Evolutionary conservation across 192 early-diverging fungal species (phyloP).

Genomic region (Linnemannia exigua): DNA sequence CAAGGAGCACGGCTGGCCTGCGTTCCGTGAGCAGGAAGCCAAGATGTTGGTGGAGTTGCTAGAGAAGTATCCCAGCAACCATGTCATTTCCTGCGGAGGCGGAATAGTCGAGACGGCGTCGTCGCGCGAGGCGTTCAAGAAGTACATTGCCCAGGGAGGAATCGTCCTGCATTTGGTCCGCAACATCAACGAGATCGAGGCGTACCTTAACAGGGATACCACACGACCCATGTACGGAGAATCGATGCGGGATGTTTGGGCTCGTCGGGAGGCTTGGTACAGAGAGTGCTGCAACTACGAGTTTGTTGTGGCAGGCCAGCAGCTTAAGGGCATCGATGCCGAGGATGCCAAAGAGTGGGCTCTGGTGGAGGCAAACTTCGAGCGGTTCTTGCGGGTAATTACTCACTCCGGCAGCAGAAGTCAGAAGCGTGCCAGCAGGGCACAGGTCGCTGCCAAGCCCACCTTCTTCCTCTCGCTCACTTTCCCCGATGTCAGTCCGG

Average conservation of each 20-base stretch:
- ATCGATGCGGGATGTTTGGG: slow-evolving; percentile 86
- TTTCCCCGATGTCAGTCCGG: slow-evolving; percentile 69
- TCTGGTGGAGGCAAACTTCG: slow-evolving; percentile 83
- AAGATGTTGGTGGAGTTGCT: slow-evolving; percentile 76
- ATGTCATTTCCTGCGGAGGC: slow-evolving; percentile 94
- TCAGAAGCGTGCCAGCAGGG: slow-evolving; percentile 4
- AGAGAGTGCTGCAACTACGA: slow-evolving; percentile 85
- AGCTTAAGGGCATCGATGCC: slow-evolving; percentile 57
- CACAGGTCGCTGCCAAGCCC: slow-evolving; percentile 57
- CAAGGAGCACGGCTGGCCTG: slow-evolving; percentile 83
- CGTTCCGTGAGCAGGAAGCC: slow-evolving; percentile 88
- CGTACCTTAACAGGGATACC: slow-evolving; percentile 84
- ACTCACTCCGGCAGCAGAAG: slow-evolving; percentile 55
- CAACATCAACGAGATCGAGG: slow-evolving; percentile 84
- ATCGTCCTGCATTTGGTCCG: slow-evolving; percentile 86
- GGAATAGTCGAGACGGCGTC: slow-evolving; percentile 90
- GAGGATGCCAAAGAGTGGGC: slow-evolving; percentile 73
- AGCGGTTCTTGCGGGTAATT: slow-evolving; percentile 77
- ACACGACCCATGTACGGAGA: slow-evolving; percentile 89
- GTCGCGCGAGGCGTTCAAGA: slow-evolving; percentile 76
- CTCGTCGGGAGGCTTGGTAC: slow-evolving; percentile 83
- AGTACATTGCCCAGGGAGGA: slow-evolving; percentile 67
- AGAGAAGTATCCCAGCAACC: slow-evolving; percentile 64
- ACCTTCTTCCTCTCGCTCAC: slow-evolving; percentile 94
- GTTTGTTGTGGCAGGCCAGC: slow-evolving; percentile 76